Percentiles rank a stretch among this genome's conserved stretches.
phyloP scores from a whole-genome alignment of 768 basidiomycete genomes.

The Mycena albidolilacea region DNA sequence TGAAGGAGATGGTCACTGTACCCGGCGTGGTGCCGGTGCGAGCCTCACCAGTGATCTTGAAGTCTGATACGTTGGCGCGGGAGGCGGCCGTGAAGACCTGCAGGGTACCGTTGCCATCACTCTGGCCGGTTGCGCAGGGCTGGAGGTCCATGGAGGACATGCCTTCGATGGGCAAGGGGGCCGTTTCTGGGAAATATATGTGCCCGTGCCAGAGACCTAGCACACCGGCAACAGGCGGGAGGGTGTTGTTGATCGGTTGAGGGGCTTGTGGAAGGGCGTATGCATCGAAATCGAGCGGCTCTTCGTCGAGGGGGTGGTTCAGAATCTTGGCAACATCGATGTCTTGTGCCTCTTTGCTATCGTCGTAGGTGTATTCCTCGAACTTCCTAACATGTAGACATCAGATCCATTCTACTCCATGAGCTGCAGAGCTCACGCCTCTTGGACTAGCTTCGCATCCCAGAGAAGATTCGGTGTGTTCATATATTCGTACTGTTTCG shows the following conservation, averaged over 20 bases:
- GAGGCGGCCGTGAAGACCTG: constrained; percentile 29
- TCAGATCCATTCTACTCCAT: background rate
- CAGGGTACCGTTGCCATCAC: background rate
- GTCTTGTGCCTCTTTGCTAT: constrained; percentile 27
- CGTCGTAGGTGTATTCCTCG: constrained; percentile 35
- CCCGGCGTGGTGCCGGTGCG: constrained; percentile 9
- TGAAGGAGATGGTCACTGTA: constrained; percentile 10
- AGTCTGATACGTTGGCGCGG: constrained; percentile 23
- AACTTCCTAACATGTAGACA: constrained; percentile 13
- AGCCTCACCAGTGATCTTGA: constrained; percentile 29
- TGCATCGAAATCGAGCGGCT: constrained; percentile 32
- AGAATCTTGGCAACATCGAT: constrained; percentile 30
- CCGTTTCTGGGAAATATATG: constrained; percentile 12
- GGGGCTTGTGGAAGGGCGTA: constrained; percentile 4
- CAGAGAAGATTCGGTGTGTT: constrained; percentile 26
- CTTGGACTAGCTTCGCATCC: constrained; percentile 26
- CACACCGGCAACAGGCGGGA: constrained; percentile 2
- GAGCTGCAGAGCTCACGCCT: constrained; percentile 8
- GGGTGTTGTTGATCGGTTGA: background rate
- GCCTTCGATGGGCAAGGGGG: constrained; percentile 11
- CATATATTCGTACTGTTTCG: constrained; percentile 27
- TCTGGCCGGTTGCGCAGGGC: background rate
- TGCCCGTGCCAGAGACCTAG: constrained; percentile 33
- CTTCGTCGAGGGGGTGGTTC: constrained; percentile 33
- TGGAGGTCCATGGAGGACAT: constrained; percentile 32